A percentile compares a stretch with the other conserved stretches of the same genome.
Conservation (phyloP, 768 basidiomycete genomes). For the Pleurotus ostreatus region DNA sequence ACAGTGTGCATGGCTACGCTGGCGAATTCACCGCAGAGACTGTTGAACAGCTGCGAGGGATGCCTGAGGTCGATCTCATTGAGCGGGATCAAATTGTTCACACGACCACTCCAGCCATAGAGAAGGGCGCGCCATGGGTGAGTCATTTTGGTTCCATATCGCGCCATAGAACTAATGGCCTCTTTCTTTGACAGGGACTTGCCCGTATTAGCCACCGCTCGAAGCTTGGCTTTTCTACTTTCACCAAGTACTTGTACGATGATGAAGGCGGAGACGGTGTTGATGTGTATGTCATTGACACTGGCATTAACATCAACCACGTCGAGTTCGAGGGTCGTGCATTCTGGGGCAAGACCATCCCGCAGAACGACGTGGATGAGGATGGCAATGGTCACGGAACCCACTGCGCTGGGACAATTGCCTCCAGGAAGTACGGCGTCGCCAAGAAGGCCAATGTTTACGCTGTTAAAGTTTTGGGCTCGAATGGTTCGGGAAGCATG, state of each 20-base stretch:
- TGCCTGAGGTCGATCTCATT: slow-evolving; percentile 89
- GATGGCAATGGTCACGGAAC: slow-evolving; percentile 97
- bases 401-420: slow-evolving; percentile 95
- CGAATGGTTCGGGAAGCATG: slow-evolving; percentile 93
- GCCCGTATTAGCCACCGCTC: slow-evolving; percentile 89
- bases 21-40: slow-evolving; percentile 71
- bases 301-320: slow-evolving; percentile 86
- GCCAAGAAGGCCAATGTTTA: slow-evolving; percentile 89
- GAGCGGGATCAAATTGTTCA: slow-evolving; percentile 94
- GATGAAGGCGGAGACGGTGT: slow-evolving; percentile 82
- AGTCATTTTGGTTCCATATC: slow-evolving; percentile 22
- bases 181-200: slow-evolving; percentile 60
- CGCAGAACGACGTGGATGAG: slow-evolving; percentile 74
- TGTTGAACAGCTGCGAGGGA: slow-evolving; percentile 69
- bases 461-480: slow-evolving; percentile 93
- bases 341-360: slow-evolving; percentile 91
- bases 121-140: slow-evolving; percentile 86
- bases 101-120: slow-evolving; percentile 48
- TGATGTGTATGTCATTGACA: slow-evolving; percentile 86
- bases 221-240: slow-evolving; percentile 74
- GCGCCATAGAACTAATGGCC: background rate
- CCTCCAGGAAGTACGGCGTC: slow-evolving; percentile 89
- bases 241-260: slow-evolving; percentile 78
- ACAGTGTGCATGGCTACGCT: slow-evolving; percentile 73
- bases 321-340: slow-evolving; percentile 88